Evolutionary conservation across 106 monocot genomes (phyloP), one percentile per base, ranked within the genome.

Genomic region (Dendrobium catenatum): DNA sequence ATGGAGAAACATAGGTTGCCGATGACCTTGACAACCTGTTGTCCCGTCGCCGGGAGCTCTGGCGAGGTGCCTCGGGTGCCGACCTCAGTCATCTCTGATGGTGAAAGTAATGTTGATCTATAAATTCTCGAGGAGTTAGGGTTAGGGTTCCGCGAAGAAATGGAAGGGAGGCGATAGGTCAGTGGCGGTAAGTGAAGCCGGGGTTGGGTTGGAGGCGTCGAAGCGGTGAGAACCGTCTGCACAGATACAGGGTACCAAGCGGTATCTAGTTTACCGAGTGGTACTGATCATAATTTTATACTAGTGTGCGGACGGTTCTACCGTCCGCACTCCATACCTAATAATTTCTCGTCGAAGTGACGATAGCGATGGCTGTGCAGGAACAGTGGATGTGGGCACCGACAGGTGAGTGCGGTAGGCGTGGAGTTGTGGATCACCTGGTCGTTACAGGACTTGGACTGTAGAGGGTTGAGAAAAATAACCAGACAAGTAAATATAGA

Each of bases 1-100:
- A 92, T 55, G 77, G 88, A 87, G 85, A 95, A 95, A 82, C 83
- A 90, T 87, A 95, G 86, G 80, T 92, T 95, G 24, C 84, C 84
- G 76, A 90, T 79, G 27, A 85, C 44, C 47, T 81, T 77, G 19
- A 90, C 19, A n/a, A 83, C 66, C 55, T 83, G 81, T 22, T 85
- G 85, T 33, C 90, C 88, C n/a, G 80, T 44, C 49, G 26, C 46
- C 26, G 26, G 76, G 13, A 76, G 20, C 76, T 76, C 76, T 24
- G 76, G 76, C 59, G 42, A 22, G 76, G 16, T 49, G 49, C 76
- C 27, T 42, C 74, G 13, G 74, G 42, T 1, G 47, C 46, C n/a
- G 10, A 76, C 2, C 46, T 76, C 49, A 5, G 4, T 74, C 76
- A 76, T 76, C 46, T n/a, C 47, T 46, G 24, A 29, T 13, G 76